These are phyloP conservation scores for Logfia minima DNA, from an alignment of 129 eudicot genomes.

Conservation along the genomic window DNA sequence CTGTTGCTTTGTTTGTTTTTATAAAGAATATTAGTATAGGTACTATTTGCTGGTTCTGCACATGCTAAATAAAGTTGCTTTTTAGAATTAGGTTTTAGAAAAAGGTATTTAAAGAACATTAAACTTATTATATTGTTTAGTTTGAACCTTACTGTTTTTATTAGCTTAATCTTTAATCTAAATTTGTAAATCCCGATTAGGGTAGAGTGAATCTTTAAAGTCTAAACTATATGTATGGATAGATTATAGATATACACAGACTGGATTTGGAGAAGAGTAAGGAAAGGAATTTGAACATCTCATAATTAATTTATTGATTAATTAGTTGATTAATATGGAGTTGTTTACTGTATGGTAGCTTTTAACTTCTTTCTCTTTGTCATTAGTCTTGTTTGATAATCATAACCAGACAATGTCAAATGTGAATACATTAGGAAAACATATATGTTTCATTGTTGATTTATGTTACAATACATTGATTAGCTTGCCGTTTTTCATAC, in stretches of 20 bases:
- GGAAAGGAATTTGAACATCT: neutral
- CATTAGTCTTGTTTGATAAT: neutral
- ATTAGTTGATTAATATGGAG: neutral
- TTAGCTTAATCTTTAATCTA: neutral
- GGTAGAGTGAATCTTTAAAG: neutral
- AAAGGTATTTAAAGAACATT: neutral
- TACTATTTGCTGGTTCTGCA: neutral
- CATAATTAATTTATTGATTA: too few relatives aligned
- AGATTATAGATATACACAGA: too few relatives aligned
- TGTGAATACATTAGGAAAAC: neutral
- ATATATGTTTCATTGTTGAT: neutral
- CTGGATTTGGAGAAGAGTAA: neutral
- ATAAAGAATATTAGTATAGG: neutral
- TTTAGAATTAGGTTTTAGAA: neutral
- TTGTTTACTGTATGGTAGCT: neutral
- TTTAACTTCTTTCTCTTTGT: too few relatives aligned
- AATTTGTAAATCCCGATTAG: neutral
- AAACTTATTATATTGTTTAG: neutral
- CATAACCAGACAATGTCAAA: neutral
- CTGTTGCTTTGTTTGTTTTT: neutral
- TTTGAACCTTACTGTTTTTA: neutral
- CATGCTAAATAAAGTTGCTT: conserved; percentile 6
- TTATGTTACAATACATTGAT: neutral
- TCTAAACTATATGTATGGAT: too few relatives aligned
- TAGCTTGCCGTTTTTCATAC: neutral